These are phyloP conservation scores for Solanum hybrid DNA, from an alignment of 305 asterid species.

Conservation along the genomic window DNA sequence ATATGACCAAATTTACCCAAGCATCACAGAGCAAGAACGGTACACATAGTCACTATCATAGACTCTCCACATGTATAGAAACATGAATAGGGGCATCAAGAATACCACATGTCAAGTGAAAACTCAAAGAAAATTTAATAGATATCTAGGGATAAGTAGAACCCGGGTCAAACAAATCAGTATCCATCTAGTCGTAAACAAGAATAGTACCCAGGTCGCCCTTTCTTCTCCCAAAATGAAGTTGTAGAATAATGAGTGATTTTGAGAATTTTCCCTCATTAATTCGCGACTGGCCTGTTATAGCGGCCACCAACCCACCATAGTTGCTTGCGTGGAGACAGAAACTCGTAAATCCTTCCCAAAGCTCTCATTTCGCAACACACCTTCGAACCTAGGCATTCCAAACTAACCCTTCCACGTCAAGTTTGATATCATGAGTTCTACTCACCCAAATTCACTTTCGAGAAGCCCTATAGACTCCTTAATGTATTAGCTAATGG, in stretches of 20 bases:
- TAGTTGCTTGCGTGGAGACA: neutral
- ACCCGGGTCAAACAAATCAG: neutral
- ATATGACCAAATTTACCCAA: neutral
- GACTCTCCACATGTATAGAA: neutral
- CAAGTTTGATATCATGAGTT: neutral
- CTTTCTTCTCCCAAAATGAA: neutral
- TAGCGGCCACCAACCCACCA: neutral
- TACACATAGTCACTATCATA: neutral
- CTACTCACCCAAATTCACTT: neutral
- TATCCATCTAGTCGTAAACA: neutral
- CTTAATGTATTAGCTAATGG: neutral
- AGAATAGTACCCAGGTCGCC: neutral
- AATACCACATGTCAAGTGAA: neutral
- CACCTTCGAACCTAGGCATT: neutral
- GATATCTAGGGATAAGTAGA: neutral
- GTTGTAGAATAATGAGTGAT: neutral
- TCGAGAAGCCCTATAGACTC: neutral
- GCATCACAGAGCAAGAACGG: neutral
- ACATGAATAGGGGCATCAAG: neutral
- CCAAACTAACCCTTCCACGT: neutral
- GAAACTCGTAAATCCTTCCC: neutral
- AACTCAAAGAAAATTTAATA: too few relatives aligned
- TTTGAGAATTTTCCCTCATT: neutral
- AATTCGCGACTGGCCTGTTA: neutral
- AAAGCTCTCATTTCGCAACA: neutral